Base-by-base conservation (phyloP, 2,329 filamentous ascomycete species). In the Calonectria crousiana region DNA sequence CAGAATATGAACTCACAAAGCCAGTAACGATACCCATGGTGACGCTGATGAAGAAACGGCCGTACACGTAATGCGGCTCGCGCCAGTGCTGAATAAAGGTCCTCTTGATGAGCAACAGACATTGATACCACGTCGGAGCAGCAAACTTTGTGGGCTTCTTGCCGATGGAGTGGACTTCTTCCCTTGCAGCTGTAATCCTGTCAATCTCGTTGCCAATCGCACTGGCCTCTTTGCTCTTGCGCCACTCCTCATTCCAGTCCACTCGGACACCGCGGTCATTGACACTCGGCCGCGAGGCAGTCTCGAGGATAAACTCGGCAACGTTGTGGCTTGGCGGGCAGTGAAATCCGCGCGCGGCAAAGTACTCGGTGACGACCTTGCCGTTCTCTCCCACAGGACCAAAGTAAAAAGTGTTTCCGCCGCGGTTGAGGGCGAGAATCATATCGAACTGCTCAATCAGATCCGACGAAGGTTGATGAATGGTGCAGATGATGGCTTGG, bases 191-290 rank as follows among this genome's bases (percentile, higher is more conserved):
- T 23, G 47, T 41, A 34, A 68, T 58, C n/a, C 23, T n/a, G 32
- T 74, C 69, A 69, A 95, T 95, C 78, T 95, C 93, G 10, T 89
- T 83, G 10, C 92, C 83, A 30, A 95, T 85, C 1, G 84, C 82
- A 47, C 87, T 85, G 75, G 91, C 90, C 80, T 95, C 88, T 10
- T 90, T 84, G 0, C 92, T 95, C 58, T 89, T 89, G 52, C 87
- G 85, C 94, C 94, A 96, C 81, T 94, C 92, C 52, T 94, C 90
- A 80, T 94, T 93, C 94, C 94, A 96, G 81, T 95, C 89, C 44
- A 94, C 76, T 58, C 82, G 82, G n/a, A 81, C 83, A 14, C 83
- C 84, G 30, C 84, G 82, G 2, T 80, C 78, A 32, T 79, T 80
- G 28, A 71, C 78, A 30, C 82, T 81, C 0, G 83, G 81, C 8